Base-by-base conservation (phyloP, 768 basidiomycete species). In the Rhodotorula taiwanensis region DNA sequence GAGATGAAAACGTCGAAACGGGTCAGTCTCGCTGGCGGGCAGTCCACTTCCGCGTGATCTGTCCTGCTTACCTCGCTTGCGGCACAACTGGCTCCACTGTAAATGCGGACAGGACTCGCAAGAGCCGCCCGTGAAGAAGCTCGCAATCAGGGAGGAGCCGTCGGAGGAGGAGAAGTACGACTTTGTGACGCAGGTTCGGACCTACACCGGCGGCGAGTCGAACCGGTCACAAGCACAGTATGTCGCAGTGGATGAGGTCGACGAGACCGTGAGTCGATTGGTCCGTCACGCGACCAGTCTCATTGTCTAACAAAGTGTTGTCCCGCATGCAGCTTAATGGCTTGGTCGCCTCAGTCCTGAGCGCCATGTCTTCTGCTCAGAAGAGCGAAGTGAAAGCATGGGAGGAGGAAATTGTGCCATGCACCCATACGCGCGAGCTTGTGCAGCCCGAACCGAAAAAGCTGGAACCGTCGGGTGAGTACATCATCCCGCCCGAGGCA, bases 351-450 rank as follows among this genome's bases (percentile, higher is more conserved):
- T 83, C 82, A 0, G 79, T 94, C 59, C 85, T 95, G 83, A 78
- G 80, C 3, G 85, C 91, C 3, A 79, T 89, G 70, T 90, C 91
- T 0, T 93, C 90, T 3, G 87, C 89, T 0, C 88, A 91, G 52
- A 87, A 94, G 73, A 89, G 87, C 1, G 92, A 97, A 72, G 87
- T 99, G 52, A 87, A 95, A 76, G 87, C 95, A 10, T 99, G 95
- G 95, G 91, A 98, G 74, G 93, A 97, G 75, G 94, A 97, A 69
- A 86, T 95, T 45, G 72, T 79, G 0, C 76, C 89, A 11, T 99
- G 95, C 79, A 86, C 89, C 72, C 95, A 99, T 67, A 81, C 84
- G 13, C 75, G 82, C 16, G 79, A 79, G 16, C 75, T 87, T 6
- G 75, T 81, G 41, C 85, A 86, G 66, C 73, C 72, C 0, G 54